Evolutionary conservation across 345 rosid genomes (phyloP).

Genomic region (Laguncularia racemosa): DNA sequence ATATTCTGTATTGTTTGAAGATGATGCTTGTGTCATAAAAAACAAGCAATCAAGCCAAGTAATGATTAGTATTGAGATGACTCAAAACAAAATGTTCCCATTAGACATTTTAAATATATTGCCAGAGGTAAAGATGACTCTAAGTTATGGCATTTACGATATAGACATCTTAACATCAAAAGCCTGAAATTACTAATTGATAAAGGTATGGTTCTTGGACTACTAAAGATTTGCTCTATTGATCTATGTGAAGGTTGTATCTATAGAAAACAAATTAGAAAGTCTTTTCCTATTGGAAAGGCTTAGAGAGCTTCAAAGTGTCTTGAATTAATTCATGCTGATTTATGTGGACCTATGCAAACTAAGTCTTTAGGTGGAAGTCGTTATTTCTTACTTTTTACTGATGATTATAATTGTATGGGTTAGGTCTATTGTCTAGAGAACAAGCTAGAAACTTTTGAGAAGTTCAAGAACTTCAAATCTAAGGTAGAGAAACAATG

Average conservation of each 20-base stretch:
- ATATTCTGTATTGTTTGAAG: neutral
- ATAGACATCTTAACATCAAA: too few species aligned
- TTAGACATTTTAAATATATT: neutral
- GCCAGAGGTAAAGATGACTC: too few species aligned
- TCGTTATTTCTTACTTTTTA: too few species aligned
- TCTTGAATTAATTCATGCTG: constrained; percentile 12
- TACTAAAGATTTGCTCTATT: too few species aligned
- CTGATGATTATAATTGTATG: too few species aligned
- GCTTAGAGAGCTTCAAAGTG: constrained; percentile 1
- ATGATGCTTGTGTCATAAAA: too few species aligned
- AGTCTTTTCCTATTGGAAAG: neutral
- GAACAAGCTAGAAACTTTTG: neutral
- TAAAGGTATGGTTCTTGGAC: too few species aligned
- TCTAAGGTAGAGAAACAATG: neutral
- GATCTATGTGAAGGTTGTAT: too few species aligned
- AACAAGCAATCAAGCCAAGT: neutral
- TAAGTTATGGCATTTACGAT: too few species aligned
- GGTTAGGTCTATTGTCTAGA: constrained; percentile 8
- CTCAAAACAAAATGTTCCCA: neutral
- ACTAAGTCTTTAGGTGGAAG: too few species aligned
- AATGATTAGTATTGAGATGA: neutral
- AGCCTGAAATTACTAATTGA: too few species aligned
- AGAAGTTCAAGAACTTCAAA: constrained; percentile 1
- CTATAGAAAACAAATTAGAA: neutral
- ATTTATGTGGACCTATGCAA: too few species aligned